These are phyloP conservation scores for Sequoiadendron giganteum DNA, from an alignment of 75 land plant genomes.

Conservation along the genomic window DNA sequence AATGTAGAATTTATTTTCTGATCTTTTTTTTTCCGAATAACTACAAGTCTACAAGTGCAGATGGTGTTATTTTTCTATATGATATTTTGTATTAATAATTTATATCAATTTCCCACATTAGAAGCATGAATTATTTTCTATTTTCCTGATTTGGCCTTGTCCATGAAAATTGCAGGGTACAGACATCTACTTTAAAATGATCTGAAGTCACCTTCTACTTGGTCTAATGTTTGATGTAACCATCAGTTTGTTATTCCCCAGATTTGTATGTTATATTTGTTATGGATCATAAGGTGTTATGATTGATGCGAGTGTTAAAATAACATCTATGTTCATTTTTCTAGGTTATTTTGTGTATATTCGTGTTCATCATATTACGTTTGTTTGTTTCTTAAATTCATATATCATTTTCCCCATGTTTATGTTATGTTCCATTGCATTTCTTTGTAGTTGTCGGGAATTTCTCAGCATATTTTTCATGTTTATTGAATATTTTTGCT, in stretches of 20 bases:
- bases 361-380: neutral
- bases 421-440: neutral
- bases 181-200: neutral
- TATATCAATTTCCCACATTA: neutral
- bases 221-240: neutral
- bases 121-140: neutral
- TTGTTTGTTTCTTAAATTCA: neutral
- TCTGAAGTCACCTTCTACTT: neutral
- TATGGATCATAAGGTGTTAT: too few species aligned
- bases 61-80: neutral
- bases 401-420: neutral
- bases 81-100: neutral
- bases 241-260: neutral
- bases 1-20: neutral
- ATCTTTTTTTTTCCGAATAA: neutral
- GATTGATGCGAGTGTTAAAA: neutral
- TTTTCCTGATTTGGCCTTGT: neutral
- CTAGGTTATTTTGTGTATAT: neutral
- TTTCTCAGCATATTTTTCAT: neutral
- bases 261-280: neutral
- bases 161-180: neutral
- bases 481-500: neutral
- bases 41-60: neutral
- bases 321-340: neutral
- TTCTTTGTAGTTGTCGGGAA: neutral